Percentiles rank a stretch among this genome's conserved stretches.
These are phyloP conservation scores for Botryotinia narcissicola DNA, from an alignment of 2,329 filamentous ascomycete genomes.

Conservation along the genomic window DNA sequence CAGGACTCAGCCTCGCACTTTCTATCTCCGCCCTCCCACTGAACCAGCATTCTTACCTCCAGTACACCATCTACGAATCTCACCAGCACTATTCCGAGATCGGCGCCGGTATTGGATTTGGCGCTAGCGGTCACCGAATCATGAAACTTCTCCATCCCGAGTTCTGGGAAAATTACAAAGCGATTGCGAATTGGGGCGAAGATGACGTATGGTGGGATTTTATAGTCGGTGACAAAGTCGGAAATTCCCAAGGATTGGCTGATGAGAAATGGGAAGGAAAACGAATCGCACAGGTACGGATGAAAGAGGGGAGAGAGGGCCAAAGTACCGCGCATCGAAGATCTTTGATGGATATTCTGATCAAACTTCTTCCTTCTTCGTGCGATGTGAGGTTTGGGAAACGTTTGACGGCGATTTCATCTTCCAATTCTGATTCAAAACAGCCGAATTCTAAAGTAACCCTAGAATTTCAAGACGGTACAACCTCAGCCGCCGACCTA, in stretches of 20 bases:
- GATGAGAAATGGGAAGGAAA: neutral
- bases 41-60: neutral
- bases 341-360: constrained; percentile 5
- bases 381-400: constrained; percentile 2
- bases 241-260: neutral
- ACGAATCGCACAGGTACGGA: neutral
- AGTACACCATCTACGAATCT: constrained; percentile 6
- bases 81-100: constrained; percentile 2
- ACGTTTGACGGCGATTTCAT: neutral
- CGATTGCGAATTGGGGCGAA: constrained; percentile 9
- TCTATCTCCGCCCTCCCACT: neutral
- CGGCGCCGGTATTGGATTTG: constrained; percentile 3
- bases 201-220: constrained; percentile 8
- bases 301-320: constrained; percentile 12
- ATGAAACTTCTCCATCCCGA: constrained; percentile 1
- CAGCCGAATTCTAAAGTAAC: neutral
- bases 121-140: constrained; percentile 6
- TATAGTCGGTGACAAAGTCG: neutral
- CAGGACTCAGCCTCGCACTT: neutral
- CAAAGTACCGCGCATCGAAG: constrained; percentile 5
- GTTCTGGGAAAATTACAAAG: constrained; percentile 1
- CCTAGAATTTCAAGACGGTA: neutral
- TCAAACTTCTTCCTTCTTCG: constrained; percentile 5
- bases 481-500: neutral
- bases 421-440: neutral